Percentiles rank a stretch among this genome's conserved stretches.
Evolutionary conservation across 345 rosid genomes (phyloP).

Genomic region (Capsella bursapastoris): DNA sequence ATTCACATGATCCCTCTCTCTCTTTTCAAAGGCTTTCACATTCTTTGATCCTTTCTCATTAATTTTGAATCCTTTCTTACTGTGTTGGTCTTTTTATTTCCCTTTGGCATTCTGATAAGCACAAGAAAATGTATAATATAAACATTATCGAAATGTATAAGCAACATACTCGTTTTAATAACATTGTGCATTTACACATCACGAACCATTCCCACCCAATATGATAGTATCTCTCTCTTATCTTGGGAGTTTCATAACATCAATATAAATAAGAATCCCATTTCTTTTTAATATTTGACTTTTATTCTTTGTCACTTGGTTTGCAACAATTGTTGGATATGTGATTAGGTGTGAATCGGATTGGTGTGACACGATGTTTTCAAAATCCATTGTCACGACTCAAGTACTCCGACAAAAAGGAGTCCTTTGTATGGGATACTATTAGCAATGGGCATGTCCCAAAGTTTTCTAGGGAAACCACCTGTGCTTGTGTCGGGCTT

Average conservation of each 20-base stretch:
- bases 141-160: neutral
- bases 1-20: conserved; percentile 42
- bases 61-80: conserved; percentile 31
- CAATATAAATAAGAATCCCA: neutral
- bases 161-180: neutral
- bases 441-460: conserved; percentile 22
- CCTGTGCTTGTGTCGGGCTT: neutral
- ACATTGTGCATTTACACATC: too few species aligned
- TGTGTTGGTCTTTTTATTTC: conserved; percentile 14
- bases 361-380: conserved; percentile 10
- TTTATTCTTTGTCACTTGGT: neutral
- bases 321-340: neutral
- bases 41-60: conserved; percentile 39
- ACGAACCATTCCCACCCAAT: too few species aligned
- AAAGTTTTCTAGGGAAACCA: conserved; percentile 23
- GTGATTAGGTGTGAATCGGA: neutral
- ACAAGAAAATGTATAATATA: conserved; percentile 5
- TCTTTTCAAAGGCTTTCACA: conserved; percentile 44
- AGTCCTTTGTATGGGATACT: conserved; percentile 25
- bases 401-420: conserved; percentile 26
- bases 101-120: neutral
- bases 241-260: neutral
- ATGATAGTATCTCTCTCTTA: neutral
- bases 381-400: neutral
- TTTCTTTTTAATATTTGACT: neutral